Evolutionary conservation across 2,329 filamentous ascomycete species (phyloP), one percentile per base, ranked within the genome.

Genomic region (Monosporascus cannonballus): DNA sequence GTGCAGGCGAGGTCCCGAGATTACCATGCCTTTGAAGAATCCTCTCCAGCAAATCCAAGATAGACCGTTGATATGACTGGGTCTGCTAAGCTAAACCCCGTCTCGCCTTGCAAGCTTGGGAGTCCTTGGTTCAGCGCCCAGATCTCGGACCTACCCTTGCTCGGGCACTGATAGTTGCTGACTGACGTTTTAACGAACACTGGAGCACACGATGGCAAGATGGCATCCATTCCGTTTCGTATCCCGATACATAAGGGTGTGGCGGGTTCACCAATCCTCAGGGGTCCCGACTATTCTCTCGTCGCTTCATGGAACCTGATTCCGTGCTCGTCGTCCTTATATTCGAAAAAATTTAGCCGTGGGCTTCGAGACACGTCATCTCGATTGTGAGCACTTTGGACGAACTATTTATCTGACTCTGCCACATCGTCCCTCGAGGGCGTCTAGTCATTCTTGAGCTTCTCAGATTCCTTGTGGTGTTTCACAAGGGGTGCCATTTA

Each of bases 51-150:
- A 45, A 44, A 57, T 52, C 64, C 51, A 39, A 62, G 62, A 73
- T 73, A 73, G 70, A 65, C 66, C 51, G 64, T 64, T 63, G 66
- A 58, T 62, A 59, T 72, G 65, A 72, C 69, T 74, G 70, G 70
- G 54, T 45, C 54, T 61, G 54, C 53, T 47, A 60, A 57, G 53
- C 50, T 53, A 44, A 20, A 20, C 53, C 56, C 56, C 49, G 56
- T 46, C 50, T 55, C 52, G 44, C 54, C 52, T 53, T 48, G 34
- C 38, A 53, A 50, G 45, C 52, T 37, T 51, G 39, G 42, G 38
- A 50, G 52, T 42, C 56, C 53, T 55, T 51, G 56, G 41, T 53
- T 51, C 42, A 57, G 41, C 51, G 58, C 54, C 51, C 25, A 56
- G 54, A 55, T 48, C 50, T 52, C 58, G 53, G 53, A 54, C 50